Base-by-base conservation (phyloP, 352 stramenopile genomes). In the Globisporangium cylindrosporum region DNA sequence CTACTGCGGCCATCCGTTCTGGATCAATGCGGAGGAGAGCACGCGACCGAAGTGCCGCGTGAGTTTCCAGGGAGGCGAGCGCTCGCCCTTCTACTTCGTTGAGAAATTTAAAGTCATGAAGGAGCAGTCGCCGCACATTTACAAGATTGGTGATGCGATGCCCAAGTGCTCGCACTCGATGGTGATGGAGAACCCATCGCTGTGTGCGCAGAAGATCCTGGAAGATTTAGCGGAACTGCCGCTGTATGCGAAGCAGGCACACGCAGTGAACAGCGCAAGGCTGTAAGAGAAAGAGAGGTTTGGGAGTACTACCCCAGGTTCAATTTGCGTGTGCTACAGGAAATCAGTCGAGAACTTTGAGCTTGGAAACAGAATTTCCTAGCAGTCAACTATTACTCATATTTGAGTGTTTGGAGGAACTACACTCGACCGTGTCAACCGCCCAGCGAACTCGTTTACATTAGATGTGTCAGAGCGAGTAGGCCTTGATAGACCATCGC, bases 121-220 rank as follows among this genome's bases (percentile, higher is more conserved):
- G 20, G 20, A 54, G 7, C 59, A 54, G 38, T 74, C 59, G 6
- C 73, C 78, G 1, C 54, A 74, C 14, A 78, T 78, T 18, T 81
- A 84, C 66, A 74, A 49, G 36, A 51, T 81, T 1, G 57, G 53
- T 1, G 34, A 58, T 3, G 32, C 68, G 2, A 82, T 86, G 67
- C 38, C 71, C 34, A 72, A 76, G 3, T 77, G 66, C 53, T 69
- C 71, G 22, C 77, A 82, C 51, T 67, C 73, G 48, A 59, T 78
- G 64, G 71, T 85, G 14, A 62, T 82, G 29, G 75, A 85, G 64
- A 71, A 77, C 41, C 75, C 75, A n/a, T 66, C 66, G 32, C 65
- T 68, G 22, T 36, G 67, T 7, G 48, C 73, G 1, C 65, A 66
- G 46, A 70, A 71, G 24, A 79, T 84, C 46, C 43, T 78, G 15